These are phyloP conservation scores for Ophiocytium majus DNA, from an alignment of 352 stramenopile genomes.

Conservation along the genomic window DNA sequence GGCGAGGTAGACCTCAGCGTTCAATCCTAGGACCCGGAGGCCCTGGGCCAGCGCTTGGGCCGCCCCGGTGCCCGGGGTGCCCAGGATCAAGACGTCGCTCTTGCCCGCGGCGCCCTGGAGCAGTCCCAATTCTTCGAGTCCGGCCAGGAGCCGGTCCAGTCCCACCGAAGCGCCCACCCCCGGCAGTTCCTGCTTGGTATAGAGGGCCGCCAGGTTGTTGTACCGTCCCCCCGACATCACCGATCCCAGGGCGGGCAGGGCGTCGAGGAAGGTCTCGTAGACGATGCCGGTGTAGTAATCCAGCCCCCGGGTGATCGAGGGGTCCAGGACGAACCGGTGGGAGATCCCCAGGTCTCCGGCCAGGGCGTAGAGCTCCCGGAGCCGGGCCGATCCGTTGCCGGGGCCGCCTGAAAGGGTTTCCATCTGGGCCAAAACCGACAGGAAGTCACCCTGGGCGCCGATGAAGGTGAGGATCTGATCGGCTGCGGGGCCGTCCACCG, in stretches of 20 bases:
- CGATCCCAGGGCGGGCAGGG: background rate
- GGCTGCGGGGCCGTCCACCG: background rate
- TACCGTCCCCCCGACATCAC: background rate
- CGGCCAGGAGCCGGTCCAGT: background rate
- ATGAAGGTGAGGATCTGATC: background rate
- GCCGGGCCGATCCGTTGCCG: background rate
- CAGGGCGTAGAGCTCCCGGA: background rate
- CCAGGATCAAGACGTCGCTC: too few species aligned
- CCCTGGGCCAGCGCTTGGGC: background rate
- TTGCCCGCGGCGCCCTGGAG: background rate
- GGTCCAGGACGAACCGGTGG: background rate
- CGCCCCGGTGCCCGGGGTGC: background rate
- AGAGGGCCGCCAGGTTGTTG: background rate
- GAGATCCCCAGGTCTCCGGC: background rate
- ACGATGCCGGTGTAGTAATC: background rate
- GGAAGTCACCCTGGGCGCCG: background rate
- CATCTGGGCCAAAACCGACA: background rate
- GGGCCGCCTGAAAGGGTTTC: too few species aligned
- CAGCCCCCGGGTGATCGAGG: background rate
- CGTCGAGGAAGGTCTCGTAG: background rate
- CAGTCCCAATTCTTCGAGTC: background rate
- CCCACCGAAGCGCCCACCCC: background rate
- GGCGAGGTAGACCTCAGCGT: background rate
- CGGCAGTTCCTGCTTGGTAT: background rate
- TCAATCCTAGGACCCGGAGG: background rate